phyloP scores from a whole-genome alignment of 441 rosid species.

The Croton laevigatus region DNA sequence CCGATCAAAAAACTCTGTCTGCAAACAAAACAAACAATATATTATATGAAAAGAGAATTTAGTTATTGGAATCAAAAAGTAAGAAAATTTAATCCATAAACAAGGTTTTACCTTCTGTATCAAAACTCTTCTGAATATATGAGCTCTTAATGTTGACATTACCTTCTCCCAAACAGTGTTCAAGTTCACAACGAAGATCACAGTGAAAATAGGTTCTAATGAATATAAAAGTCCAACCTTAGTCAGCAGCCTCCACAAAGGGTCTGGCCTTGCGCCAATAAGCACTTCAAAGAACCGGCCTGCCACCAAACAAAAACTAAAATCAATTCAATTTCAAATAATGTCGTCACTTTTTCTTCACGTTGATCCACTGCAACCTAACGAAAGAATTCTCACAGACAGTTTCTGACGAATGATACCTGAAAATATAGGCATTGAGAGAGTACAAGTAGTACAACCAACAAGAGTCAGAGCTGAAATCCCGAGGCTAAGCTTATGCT shows the following conservation, averaged over 20 bases:
- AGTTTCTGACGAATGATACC: constrained; percentile 32
- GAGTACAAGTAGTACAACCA: constrained; percentile 74
- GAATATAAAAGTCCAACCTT: constrained; percentile 65
- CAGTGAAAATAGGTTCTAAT: constrained; percentile 79
- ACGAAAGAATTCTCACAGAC: too few relatives aligned
- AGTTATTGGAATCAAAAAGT: background rate
- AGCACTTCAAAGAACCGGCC: constrained; percentile 85
- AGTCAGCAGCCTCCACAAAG: constrained; percentile 62
- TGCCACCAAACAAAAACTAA: constrained; percentile 24
- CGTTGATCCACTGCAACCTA: background rate
- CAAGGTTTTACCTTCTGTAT: constrained; percentile 59
- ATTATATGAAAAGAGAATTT: background rate
- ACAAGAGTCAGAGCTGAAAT: constrained; percentile 46
- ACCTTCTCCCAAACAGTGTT: constrained; percentile 75
- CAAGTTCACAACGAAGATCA: constrained; percentile 69
- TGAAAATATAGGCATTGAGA: constrained; percentile 83
- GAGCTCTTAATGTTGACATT: constrained; percentile 77
- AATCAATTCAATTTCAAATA: background rate
- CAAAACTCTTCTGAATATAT: constrained; percentile 63
- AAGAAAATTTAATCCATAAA: background rate
- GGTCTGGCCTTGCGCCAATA: constrained; percentile 71
- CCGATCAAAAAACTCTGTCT: constrained; percentile 86
- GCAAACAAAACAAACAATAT: constrained; percentile 23
- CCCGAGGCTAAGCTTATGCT: constrained; percentile 57
- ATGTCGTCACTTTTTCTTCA: background rate